A percentile compares a stretch with the other conserved stretches of the same genome.
Conservation (phyloP, 179 eudicot species). For the Dionaea muscipula region DNA sequence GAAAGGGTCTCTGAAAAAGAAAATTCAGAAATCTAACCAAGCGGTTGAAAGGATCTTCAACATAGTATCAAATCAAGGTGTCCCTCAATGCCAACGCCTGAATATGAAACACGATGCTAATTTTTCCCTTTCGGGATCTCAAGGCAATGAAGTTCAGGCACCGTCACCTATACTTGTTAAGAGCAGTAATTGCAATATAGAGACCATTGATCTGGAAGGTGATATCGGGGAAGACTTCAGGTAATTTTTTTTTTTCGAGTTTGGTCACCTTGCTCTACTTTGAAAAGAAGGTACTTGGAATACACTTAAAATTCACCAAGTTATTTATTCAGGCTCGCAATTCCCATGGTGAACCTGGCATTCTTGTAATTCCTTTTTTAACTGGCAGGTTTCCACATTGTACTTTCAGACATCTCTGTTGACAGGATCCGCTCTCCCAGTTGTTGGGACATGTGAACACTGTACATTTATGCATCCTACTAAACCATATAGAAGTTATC, state of each 20-base stretch:
- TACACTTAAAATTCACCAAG: no score
- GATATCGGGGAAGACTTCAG: conserved; percentile 25
- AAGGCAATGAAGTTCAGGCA: conserved; percentile 19
- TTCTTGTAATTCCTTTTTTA: no score
- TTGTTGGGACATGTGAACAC: no score
- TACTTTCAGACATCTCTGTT: no score
- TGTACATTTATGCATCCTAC: no score
- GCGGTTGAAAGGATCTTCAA: conserved; percentile 19
- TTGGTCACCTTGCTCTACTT: background rate
- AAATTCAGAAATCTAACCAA: conserved; percentile 21
- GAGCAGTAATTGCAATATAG: conserved; percentile 17
- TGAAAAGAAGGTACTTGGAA: background rate
- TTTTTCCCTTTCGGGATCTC: conserved; percentile 16
- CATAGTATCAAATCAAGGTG: conserved; percentile 9
- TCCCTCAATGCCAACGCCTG: conserved; percentile 19
- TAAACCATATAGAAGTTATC: no score
- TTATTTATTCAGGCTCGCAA: background rate
- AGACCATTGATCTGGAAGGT: conserved; percentile 26
- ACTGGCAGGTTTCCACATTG: no score
- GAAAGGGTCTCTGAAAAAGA: conserved; percentile 20
- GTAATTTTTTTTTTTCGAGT: conserved; percentile 17
- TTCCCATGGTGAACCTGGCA: no score
- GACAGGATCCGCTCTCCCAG: no score
- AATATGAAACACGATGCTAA: conserved; percentile 16
- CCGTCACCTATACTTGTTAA: conserved; percentile 15